phyloP scores from a whole-genome alignment of 495 filamentous ascomycete species.

The Podospora conica region DNA sequence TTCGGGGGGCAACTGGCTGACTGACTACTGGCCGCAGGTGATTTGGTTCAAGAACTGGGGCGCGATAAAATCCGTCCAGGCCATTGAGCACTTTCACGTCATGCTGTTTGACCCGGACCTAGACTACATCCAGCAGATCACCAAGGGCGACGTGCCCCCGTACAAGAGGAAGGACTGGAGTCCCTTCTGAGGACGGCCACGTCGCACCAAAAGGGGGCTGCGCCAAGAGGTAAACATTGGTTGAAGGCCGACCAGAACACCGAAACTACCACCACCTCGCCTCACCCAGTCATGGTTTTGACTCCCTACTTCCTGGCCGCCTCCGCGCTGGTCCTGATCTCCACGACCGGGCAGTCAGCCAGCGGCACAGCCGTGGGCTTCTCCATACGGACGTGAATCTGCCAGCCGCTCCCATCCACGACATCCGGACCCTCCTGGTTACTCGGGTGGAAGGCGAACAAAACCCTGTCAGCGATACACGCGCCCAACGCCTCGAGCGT shows the following conservation, averaged over 20 bases:
- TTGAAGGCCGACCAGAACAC: not conserved
- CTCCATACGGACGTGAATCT: slow-evolving; percentile 46
- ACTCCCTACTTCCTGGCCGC: not conserved
- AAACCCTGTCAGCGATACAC: slow-evolving; percentile 37
- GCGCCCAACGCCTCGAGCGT: slow-evolving; percentile 57
- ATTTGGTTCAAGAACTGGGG: slow-evolving; percentile 92
- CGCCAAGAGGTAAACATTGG: not conserved
- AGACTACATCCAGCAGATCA: slow-evolving; percentile 64
- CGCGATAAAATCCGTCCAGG: slow-evolving; percentile 69
- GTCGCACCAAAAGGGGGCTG: not conserved
- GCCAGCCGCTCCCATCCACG: slow-evolving; percentile 21
- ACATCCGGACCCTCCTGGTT: slow-evolving; percentile 2
- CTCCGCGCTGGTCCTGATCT: slow-evolving; percentile 32
- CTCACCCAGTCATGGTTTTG: not conserved
- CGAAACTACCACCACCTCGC: not conserved
- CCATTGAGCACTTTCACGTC: slow-evolving; percentile 94
- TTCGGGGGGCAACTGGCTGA: not conserved
- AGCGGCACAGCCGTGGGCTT: slow-evolving; percentile 54
- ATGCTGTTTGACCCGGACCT: slow-evolving; percentile 73
- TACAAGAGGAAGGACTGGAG: slow-evolving; percentile 29
- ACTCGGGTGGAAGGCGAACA: slow-evolving; percentile 16
- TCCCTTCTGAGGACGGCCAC: not conserved
- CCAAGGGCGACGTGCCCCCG: slow-evolving; percentile 62
- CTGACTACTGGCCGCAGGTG: slow-evolving; percentile 40
- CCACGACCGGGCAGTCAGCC: slow-evolving; percentile 52